Base-by-base conservation (phyloP, 805 yeast species). In the Hanseniaspora valbyensis region DNA sequence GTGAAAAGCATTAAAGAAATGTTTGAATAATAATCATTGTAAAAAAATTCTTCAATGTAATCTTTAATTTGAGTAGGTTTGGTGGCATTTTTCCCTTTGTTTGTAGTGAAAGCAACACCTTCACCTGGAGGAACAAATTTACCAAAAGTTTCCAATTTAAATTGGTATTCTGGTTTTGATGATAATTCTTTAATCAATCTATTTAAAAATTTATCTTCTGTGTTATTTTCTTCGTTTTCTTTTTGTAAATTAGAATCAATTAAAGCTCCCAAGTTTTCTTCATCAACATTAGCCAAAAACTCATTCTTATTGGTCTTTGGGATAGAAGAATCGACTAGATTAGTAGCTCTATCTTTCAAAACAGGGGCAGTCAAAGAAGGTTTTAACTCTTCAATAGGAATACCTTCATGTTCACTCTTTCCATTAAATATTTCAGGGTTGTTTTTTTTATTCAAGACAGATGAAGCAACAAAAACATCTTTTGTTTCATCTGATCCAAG, bases 1-100 rank as follows among this genome's bases (percentile, higher is more conserved):
- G 85, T 78, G 9, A 88, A 87, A 25, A 81, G 59, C 54, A 81
- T 70, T 26, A 80, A 58, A 0, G 78, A 73, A 26, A 80, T 71
- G 67, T 83, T 83, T 75, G 78, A 78, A 64, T 80, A 83, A 70
- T 80, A 73, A 63, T 84, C 95, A 13, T 81, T 77, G 56, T 73
- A 78, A 58, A 81, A 81, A 50, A 75, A 81, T 63, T 84, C 92
- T 45, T 72, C 60, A 36, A 84, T 76, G 55, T 80, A 84, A 16
- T 74, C 69, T 59, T 77, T 78, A 38, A 82, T 64, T 4, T 30
- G 29, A 5, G 21, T 39, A 24, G 50, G 51, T 28, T 30, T 49
- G 10, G 36, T 16, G 1, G 42, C 14, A 26, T 36, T 42, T 9
- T 42, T 26, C 16, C 30, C 36, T 16, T 39, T 49, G 19, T 32